Base-by-base conservation (phyloP, 306 rosid genomes). In the Cicer cuneatum region DNA sequence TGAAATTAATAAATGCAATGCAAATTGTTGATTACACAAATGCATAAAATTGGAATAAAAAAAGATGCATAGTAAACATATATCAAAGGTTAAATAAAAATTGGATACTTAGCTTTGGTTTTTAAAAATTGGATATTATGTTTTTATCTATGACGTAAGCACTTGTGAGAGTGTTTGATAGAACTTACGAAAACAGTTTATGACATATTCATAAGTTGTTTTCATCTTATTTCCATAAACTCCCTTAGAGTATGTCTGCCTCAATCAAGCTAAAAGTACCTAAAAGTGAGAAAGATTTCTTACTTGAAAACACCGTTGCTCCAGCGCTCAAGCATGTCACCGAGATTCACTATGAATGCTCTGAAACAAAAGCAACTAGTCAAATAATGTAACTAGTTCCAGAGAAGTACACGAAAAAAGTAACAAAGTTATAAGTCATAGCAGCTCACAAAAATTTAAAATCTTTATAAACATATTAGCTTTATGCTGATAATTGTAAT, bases 321-420 rank as follows among this genome's bases (percentile, higher is more conserved):
- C 98, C 97, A 94, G 9, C 97, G 96, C 84, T 94, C 98, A 47
- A 94, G 83, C 98, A 94, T 90, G 88, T 94, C 96, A 42, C 98
- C 98, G 62, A 94, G 90, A 73, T 94, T 94, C 79, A 94, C 97
- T 70, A 94, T 79, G 75, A 94, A 94, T 33, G 95, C 90, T 11
- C 98, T 94, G 95, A 71, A 78, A 71, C 80, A 78, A 54, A 39
- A 81, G 66, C 38, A 54, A 21, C 37, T 8, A 45, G 41, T 41
- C 10, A 19, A 54, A 71, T 69, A 38, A 59, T 41, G 69, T 8
- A 41, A 49, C 37, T 41, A 46, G 41, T 21, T 78, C 47, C 13
- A 33, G 16, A n/a, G 35, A 73, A 43, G 5, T 0, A 45, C 46
- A 10, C 45, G 59, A 41, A 2, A 54, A 13, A 57, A 48, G 13